These are phyloP conservation scores for Russula sp. DNA, from an alignment of 768 basidiomycete genomes.

Conservation along the genomic window DNA sequence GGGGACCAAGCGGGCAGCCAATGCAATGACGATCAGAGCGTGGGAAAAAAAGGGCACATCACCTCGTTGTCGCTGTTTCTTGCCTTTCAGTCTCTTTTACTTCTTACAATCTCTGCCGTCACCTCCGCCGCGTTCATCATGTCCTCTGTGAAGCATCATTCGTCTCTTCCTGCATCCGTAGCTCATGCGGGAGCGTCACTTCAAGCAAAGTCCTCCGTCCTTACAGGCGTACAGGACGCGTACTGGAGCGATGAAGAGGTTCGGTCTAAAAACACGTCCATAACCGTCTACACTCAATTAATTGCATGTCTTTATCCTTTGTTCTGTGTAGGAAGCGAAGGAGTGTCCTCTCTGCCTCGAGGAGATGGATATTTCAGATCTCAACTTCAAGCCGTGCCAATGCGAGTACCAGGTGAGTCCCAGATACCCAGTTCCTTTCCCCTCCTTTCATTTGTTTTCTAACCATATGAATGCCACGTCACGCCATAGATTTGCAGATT, in stretches of 20 bases:
- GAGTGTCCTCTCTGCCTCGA: slow-evolving; percentile 98
- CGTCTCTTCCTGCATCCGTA: slow-evolving; percentile 69
- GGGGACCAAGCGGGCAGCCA: not conserved
- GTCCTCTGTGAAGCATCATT: slow-evolving; percentile 57
- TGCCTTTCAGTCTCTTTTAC: slow-evolving; percentile 14
- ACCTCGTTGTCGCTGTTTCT: slow-evolving; percentile 30
- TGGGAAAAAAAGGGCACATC: slow-evolving; percentile 20
- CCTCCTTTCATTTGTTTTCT: not conserved
- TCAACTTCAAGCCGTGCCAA: slow-evolving; percentile 98
- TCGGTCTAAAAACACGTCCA: slow-evolving; percentile 33
- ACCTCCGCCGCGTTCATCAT: slow-evolving; percentile 35
- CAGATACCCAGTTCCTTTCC: slow-evolving; percentile 4
- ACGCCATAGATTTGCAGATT: slow-evolving; percentile 89
- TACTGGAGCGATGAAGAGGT: slow-evolving; percentile 94
- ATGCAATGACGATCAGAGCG: not conserved
- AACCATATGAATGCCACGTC: slow-evolving; percentile 14
- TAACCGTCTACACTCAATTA: not conserved
- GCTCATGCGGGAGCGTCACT: slow-evolving; percentile 65
- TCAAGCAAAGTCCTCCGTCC: slow-evolving; percentile 81
- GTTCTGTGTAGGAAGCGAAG: slow-evolving; percentile 76
- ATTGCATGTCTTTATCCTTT: not conserved
- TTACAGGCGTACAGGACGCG: slow-evolving; percentile 92
- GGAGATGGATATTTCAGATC: slow-evolving; percentile 98
- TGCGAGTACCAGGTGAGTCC: slow-evolving; percentile 91
- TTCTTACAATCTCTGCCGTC: slow-evolving; percentile 3